Base-by-base conservation (phyloP, 2,329 filamentous ascomycete species). In the Calonectria naviculata region DNA sequence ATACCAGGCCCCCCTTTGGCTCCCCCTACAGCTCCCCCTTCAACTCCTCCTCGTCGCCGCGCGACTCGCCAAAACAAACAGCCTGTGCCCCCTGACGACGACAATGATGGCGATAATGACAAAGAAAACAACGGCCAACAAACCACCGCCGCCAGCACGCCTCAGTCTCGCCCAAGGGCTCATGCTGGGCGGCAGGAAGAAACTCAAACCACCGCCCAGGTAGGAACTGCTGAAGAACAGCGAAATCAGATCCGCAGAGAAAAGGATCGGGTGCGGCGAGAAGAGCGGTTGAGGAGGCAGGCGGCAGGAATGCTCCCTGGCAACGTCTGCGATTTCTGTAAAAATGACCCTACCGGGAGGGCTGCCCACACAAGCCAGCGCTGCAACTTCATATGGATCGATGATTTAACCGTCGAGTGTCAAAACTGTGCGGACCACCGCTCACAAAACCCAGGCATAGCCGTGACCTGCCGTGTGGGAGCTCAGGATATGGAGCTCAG, bases 361-460 rank as follows among this genome's bases (percentile, higher is more conserved):
- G 61, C 41, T 24, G 61, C 58, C 19, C 21, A 31, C 15, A 49
- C 36, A 5, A 36, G 3, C 1, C 58, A 47, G 60, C 60, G 47
- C 56, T 68, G 70, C 38, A 46, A 65, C 64, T 70, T 49, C 13
- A 65, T 60, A 21, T 3, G 19, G 21, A 36, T 70, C 1, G 5
- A 38, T 8, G 63, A 68, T 5, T n/a, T 61, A 12, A 29, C 13
- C 13, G 4, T 61, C 29, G 68, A 77, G 46, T 77, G 75, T 28
- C 42, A 69, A 13, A 73, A 77, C 38, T 77, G 75, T 34, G 74
- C 75, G 41, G 47, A 77, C 34, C 21, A 64, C 44, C 75, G 75
- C n/a, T 72, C 68, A 17, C 36, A 5, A 17, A 65, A 34, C 17
- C 68, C 65, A 10, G 49, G 31, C 1, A 7, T 17, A 1, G 10